Base-by-base conservation (phyloP, 2,329 filamentous ascomycete genomes). In the Spiromastix sp. region DNA sequence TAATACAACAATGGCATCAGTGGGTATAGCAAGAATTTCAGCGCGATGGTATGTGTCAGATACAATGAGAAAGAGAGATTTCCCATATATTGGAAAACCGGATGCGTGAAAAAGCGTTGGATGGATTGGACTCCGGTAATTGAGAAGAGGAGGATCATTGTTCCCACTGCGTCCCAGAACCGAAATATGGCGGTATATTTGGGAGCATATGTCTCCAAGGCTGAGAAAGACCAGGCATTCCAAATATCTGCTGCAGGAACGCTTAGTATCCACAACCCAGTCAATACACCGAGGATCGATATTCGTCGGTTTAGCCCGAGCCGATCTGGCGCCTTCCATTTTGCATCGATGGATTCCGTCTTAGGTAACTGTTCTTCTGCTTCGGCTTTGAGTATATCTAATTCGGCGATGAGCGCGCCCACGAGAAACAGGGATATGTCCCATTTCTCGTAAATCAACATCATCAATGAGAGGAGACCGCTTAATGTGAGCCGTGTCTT, bases 51-150 rank as follows among this genome's bases (percentile, higher is more conserved):
- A 33, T 68, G 65, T 16, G 67, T 61, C 31, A 68, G 57, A 36
- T 68, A 68, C 27, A 68, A 59, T 2, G 61, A 60, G 41, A 63
- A 68, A 2, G 61, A 66, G 38, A 67, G 63, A 30, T 61, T 63
- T 38, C 65, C 65, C 9, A 68, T 47, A 39, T 68, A 68, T 37
- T 63, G 62, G 11, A 61, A 59, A 4, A 65, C 25, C 1, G 50
- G 48, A 33, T 57, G 57, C 21, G 52, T 56, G 45, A 67, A 63
- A 15, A 66, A 46, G 32, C 51, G 52, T 34, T 66, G 61, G 25
- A 67, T 51, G 8, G 54, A 51, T 7, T 49, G 52, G 15, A 58
- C 59, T 30, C 59, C 57, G 37, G 60, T 61, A 38, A 63, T 60
- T 34, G 55, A 56, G 41, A 54, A 59, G 29, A 67, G 56, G 26